Percentiles rank a stretch among this genome's conserved stretches.
Evolutionary conservation across 345 rosid genomes (phyloP).

Genomic region (Durio zibethinus): DNA sequence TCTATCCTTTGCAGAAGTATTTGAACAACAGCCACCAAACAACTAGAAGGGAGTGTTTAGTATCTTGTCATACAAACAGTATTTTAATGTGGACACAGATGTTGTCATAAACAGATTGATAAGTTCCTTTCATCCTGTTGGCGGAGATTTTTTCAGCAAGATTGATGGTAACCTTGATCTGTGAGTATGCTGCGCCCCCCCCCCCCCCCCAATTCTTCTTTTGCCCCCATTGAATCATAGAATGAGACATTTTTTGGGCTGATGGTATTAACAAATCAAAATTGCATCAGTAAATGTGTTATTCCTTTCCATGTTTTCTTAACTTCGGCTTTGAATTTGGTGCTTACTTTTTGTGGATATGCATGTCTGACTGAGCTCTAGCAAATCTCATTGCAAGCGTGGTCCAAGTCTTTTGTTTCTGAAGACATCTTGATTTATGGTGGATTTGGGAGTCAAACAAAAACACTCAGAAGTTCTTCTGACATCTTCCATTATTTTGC

Average conservation of each 20-base stretch:
- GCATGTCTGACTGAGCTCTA: too few species aligned
- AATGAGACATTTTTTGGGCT: neutral
- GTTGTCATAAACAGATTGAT: constrained; percentile 75
- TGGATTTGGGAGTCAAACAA: too few species aligned
- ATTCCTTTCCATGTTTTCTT: neutral
- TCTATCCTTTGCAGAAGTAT: constrained; percentile 47
- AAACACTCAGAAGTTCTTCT: too few species aligned
- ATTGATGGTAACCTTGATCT: constrained; percentile 91
- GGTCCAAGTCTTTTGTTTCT: neutral
- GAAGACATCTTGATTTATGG: too few species aligned
- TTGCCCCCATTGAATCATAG: neutral
- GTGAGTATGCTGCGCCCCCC: constrained; percentile 52
- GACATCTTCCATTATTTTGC: neutral
- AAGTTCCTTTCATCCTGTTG: too few species aligned
- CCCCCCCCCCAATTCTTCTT: neutral
- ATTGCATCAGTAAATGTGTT: too few species aligned
- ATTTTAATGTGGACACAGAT: constrained; percentile 88
- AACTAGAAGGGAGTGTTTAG: constrained; percentile 82
- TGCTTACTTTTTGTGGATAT: too few species aligned
- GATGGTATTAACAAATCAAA: neutral
- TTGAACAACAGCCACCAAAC: constrained; percentile 75
- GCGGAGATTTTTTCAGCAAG: constrained; percentile 84
- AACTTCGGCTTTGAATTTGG: neutral
- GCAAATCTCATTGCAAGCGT: neutral
- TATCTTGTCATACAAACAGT: constrained; percentile 74